These are phyloP conservation scores for Coniferiporia sulphurascens DNA, from an alignment of 1,284 basidiomycete species.

Conservation along the genomic window DNA sequence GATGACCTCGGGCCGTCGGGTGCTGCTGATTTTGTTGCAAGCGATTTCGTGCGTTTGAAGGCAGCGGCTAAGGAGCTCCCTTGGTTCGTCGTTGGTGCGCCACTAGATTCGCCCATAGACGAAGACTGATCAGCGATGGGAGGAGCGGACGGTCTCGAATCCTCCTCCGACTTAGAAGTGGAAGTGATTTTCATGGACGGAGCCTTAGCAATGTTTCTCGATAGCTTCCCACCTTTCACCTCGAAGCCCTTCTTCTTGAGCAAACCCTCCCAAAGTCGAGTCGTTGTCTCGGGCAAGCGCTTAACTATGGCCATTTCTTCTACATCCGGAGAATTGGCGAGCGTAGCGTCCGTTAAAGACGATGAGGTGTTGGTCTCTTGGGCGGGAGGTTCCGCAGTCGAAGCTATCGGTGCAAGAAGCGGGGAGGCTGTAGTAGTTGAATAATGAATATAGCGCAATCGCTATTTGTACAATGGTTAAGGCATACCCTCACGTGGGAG, in stretches of 20 bases:
- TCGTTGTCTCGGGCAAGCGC: constrained; percentile 51
- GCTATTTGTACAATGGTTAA: constrained; percentile 8
- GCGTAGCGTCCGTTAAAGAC: constrained; percentile 20
- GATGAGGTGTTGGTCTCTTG: constrained; percentile 21
- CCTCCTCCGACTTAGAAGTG: not conserved
- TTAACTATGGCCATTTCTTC: constrained; percentile 52
- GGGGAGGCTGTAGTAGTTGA: constrained; percentile 4
- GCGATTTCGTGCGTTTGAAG: constrained; percentile 21
- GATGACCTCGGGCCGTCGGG: constrained; percentile 14
- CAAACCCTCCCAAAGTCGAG: constrained; percentile 63
- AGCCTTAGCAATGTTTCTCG: constrained; percentile 50
- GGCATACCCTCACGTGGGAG: constrained; percentile 28
- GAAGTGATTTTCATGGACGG: constrained; percentile 21
- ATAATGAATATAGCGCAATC: not conserved
- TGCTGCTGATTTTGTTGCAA: constrained; percentile 21
- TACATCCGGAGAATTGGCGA: constrained; percentile 22
- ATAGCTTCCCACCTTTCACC: constrained; percentile 46
- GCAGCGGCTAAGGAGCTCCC: constrained; percentile 12
- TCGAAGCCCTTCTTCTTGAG: constrained; percentile 61
- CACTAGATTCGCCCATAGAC: constrained; percentile 17
- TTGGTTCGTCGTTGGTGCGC: constrained; percentile 10
- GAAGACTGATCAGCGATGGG: constrained; percentile 7
- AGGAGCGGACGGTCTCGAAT: constrained; percentile 1
- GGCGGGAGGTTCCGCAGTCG: constrained; percentile 4
- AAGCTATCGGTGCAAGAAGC: constrained; percentile 3